phyloP scores from a whole-genome alignment of 2,329 filamentous ascomycete species.

The Magnaporthiopsis incrustans region DNA sequence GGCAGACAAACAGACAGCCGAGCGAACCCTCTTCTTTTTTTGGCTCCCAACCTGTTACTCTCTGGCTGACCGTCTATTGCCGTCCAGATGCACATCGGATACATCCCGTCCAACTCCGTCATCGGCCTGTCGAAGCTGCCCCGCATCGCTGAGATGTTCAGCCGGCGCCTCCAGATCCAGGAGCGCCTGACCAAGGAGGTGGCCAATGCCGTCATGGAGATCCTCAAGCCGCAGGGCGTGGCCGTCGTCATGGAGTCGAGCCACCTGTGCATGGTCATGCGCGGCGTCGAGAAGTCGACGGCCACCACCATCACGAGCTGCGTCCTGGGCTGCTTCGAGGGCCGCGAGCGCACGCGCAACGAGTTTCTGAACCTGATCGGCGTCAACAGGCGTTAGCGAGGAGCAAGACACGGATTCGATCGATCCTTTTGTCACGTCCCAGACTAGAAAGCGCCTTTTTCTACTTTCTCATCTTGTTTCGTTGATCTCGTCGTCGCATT shows the following conservation, averaged over 20 bases:
- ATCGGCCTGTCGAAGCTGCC: conserved; percentile 94
- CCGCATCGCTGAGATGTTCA: conserved; percentile 95
- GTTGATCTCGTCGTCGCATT: conserved; percentile 7
- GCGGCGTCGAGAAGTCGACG: conserved; percentile 88
- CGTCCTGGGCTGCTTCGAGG: conserved; percentile 92
- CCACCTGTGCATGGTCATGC: conserved; percentile 98
- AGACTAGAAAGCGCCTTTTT: neutral
- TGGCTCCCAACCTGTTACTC: neutral
- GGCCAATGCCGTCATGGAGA: conserved; percentile 84
- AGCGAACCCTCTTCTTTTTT: neutral
- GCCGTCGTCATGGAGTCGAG: conserved; percentile 96
- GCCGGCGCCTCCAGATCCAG: conserved; percentile 86
- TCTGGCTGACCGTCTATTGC: neutral
- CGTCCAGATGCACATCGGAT: conserved; percentile 93
- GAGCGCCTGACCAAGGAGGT: conserved; percentile 95
- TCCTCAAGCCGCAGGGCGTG: conserved; percentile 88
- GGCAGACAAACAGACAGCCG: conserved; percentile 42
- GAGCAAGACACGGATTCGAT: too few relatives aligned
- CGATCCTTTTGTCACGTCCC: neutral
- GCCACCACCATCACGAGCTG: conserved; percentile 90
- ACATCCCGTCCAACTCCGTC: conserved; percentile 85
- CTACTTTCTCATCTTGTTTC: neutral
- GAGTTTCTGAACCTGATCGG: conserved; percentile 82
- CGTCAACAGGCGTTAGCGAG: conserved; percentile 54
- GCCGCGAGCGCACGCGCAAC: conserved; percentile 94